A percentile compares a stretch with the other conserved stretches of the same genome.
These are phyloP conservation scores for Phytophthora pluvialis DNA, from an alignment of 352 stramenopile genomes.

Conservation along the genomic window DNA sequence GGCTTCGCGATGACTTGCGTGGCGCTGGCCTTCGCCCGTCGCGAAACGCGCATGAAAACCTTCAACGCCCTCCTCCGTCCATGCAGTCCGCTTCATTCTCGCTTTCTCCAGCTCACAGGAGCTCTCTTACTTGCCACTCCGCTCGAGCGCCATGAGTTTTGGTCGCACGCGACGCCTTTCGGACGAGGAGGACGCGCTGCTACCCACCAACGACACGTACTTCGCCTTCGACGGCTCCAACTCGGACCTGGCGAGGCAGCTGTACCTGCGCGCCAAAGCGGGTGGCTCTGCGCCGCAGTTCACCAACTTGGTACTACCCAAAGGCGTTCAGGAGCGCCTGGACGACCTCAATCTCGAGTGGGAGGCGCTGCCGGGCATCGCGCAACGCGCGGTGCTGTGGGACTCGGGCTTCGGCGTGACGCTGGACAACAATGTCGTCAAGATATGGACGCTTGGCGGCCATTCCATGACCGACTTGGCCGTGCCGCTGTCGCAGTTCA, in stretches of 20 bases:
- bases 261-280: conserved; percentile 30
- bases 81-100: conserved; percentile 5
- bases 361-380: conserved; percentile 27
- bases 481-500: conserved; percentile 29
- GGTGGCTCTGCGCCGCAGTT: conserved; percentile 1
- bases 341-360: conserved; percentile 16
- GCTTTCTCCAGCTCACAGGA: background rate
- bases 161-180: conserved; percentile 1
- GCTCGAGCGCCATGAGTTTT: conserved; percentile 5
- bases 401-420: conserved; percentile 35
- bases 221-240: conserved; percentile 43
- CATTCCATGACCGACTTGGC: conserved; percentile 36
- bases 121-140: background rate
- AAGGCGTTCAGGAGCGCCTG: conserved; percentile 8
- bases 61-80: background rate
- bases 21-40: conserved; percentile 7
- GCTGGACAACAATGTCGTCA: conserved; percentile 15
- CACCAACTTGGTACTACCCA: conserved; percentile 12
- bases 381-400: conserved; percentile 36
- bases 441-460: conserved; percentile 28
- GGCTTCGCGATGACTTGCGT: conserved; percentile 4
- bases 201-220: conserved; percentile 29
- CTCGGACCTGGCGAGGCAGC: conserved; percentile 39
- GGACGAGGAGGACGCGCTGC: background rate
- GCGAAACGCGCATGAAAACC: conserved; percentile 8